Evolutionary conservation across 2,329 filamentous ascomycete species (phyloP).

Genomic region (Talaromyces sp.): DNA sequence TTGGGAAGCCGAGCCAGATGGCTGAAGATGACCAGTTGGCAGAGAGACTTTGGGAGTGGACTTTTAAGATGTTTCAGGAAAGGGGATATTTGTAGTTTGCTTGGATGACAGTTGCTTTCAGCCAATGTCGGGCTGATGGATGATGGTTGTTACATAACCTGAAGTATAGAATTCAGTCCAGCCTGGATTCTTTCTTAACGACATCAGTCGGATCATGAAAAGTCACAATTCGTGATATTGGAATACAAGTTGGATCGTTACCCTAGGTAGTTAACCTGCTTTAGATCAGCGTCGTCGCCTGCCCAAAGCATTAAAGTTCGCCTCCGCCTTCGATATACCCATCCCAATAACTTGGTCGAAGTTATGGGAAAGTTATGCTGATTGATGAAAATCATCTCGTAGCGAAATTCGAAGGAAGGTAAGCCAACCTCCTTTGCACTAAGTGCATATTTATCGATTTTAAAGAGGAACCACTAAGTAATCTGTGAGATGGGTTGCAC

Average conservation of each 20-base stretch:
- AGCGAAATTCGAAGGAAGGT: too few relatives aligned
- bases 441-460: too few relatives aligned
- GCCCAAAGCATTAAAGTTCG: too few relatives aligned
- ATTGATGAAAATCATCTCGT: too few relatives aligned
- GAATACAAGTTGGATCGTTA: too few relatives aligned
- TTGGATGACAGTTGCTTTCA: not conserved
- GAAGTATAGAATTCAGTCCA: not conserved
- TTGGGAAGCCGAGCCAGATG: not conserved
- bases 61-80: not conserved
- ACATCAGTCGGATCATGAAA: not conserved
- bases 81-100: not conserved
- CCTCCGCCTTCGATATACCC: too few relatives aligned
- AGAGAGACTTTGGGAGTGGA: slow-evolving; percentile 1
- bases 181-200: not conserved
- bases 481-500: not conserved
- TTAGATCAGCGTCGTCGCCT: too few relatives aligned
- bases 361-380: too few relatives aligned
- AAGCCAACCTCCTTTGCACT: too few relatives aligned
- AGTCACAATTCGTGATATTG: too few relatives aligned
- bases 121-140: not conserved
- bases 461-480: not conserved
- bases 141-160: not conserved
- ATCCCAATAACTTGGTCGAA: too few relatives aligned
- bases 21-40: not conserved
- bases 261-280: too few relatives aligned